phyloP scores from a whole-genome alignment of 306 rosid species.

The Quercus mongolica region DNA sequence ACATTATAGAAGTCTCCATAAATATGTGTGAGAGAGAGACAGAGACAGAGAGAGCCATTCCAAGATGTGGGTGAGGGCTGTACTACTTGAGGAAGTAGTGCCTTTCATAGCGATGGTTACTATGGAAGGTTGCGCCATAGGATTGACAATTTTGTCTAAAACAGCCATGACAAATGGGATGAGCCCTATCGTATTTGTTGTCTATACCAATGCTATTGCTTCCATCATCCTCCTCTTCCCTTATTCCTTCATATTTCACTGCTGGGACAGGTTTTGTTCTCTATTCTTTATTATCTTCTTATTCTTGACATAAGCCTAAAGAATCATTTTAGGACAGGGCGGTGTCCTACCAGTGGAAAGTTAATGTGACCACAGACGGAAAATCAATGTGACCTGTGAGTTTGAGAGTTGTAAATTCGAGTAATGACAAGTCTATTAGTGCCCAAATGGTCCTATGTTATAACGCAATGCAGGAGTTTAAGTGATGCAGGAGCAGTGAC shows the following conservation, averaged over 20 bases:
- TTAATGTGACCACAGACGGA: no score
- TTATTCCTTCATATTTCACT: constrained; percentile 44
- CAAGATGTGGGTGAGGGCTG: constrained; percentile 21
- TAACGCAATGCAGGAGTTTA: no score
- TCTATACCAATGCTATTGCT: constrained; percentile 55
- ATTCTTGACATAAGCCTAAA: no score
- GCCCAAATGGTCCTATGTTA: no score
- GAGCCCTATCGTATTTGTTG: constrained; percentile 68
- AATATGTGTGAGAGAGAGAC: background rate
- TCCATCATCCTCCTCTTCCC: constrained; percentile 48
- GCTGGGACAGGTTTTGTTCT: constrained; percentile 33
- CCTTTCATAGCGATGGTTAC: constrained; percentile 56
- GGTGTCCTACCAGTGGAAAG: rapidly evolving
- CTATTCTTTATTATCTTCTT: background rate
- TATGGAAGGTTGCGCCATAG: constrained; percentile 70
- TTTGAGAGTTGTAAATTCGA: no score
- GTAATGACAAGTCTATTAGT: rapidly evolving
- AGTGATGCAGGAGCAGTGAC: rapidly evolving
- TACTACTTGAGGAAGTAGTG: constrained; percentile 28
- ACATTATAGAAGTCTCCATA: background rate
- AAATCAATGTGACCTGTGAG: no score
- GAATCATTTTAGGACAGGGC: no score
- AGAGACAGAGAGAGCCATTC: background rate
- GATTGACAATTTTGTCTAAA: constrained; percentile 62
- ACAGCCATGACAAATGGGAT: constrained; percentile 59